Evolutionary conservation across 1,284 basidiomycete genomes (phyloP), one percentile per base, ranked within the genome.

Genomic region (Abortiporus biennis): DNA sequence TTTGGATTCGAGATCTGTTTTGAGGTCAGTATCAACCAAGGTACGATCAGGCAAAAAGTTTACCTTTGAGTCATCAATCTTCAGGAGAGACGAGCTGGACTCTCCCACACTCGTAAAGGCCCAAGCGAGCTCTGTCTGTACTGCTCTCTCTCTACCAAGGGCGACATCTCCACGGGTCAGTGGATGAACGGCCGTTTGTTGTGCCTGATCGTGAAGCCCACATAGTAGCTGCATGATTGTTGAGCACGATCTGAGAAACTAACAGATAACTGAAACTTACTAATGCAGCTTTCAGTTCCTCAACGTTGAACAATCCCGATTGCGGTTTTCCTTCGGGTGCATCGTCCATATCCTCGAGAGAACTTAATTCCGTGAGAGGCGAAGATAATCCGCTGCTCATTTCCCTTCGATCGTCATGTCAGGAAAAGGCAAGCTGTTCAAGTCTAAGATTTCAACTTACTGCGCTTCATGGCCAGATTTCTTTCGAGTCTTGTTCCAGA

Each of bases 401-500:
- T 54, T 50, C 49, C 46, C 22, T 17, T 52, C 46, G n/a, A n/a
- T n/a, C n/a, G n/a, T n/a, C n/a, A n/a, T n/a, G n/a, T n/a, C n/a
- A n/a, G n/a, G n/a, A n/a, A n/a, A n/a, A n/a, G n/a, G n/a, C n/a
- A n/a, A n/a, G n/a, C n/a, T n/a, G n/a, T n/a, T n/a, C n/a, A n/a
- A n/a, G n/a, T n/a, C n/a, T n/a, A n/a, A n/a, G 4, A 20, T 42
- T 32, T 56, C 69, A 54, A 51, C 80, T 80, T 57, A 66, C 41
- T 62, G 61, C 31, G 59, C 55, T 37, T 64, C 61, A 8, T 42
- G 45, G 39, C 60, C 54, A 29, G 66, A 65, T 24, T 60, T 60
- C 47, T 66, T 72, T 51, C 76, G 73, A 45, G 91, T 66, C 63
- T 88, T 93, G 46, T 80, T 83, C 94, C 95, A 99, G 56, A 99